These are phyloP conservation scores for Aspergillus caelatus DNA, from an alignment of 2,329 filamentous ascomycete genomes.

Conservation along the genomic window DNA sequence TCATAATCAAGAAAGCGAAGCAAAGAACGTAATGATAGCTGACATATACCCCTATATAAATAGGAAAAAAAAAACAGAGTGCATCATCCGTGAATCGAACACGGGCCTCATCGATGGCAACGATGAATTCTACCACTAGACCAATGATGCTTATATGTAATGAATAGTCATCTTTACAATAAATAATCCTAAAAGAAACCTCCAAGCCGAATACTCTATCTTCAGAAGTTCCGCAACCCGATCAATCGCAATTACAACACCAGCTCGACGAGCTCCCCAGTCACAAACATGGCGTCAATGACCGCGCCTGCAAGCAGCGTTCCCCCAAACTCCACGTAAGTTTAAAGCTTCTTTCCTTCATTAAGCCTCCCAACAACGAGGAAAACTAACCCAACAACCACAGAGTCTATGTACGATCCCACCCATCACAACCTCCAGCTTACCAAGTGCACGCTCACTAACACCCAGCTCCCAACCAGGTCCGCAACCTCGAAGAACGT, in stretches of 20 bases:
- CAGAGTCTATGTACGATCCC: conserved; percentile 45
- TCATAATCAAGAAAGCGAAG: background rate
- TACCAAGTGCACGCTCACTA: conserved; percentile 15
- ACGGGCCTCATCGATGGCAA: conserved; percentile 51
- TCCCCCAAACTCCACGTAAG: conserved; percentile 46
- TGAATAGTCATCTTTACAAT: accelerated
- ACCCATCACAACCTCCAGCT: conserved; percentile 10
- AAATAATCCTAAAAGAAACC: background rate
- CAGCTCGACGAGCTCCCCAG: conserved; percentile 22
- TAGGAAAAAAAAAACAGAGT: conserved; percentile 26
- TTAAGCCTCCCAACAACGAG: background rate
- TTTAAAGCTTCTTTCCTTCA: conserved; percentile 4
- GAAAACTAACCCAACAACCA: conserved; percentile 16
- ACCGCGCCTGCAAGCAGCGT: conserved; percentile 28
- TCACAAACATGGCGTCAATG: conserved; percentile 43
- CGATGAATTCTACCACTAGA: conserved; percentile 51
- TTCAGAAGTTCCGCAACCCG: background rate
- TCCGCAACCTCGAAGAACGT: conserved; percentile 87
- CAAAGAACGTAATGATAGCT: background rate
- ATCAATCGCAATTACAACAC: background rate
- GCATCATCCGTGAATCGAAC: conserved; percentile 53
- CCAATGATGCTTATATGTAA: conserved; percentile 40
- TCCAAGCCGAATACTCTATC: conserved; percentile 9
- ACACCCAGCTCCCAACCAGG: conserved; percentile 36
- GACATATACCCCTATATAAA: background rate